Conservation (phyloP, 768 basidiomycete genomes). For the Russula griseocarnosa region DNA sequence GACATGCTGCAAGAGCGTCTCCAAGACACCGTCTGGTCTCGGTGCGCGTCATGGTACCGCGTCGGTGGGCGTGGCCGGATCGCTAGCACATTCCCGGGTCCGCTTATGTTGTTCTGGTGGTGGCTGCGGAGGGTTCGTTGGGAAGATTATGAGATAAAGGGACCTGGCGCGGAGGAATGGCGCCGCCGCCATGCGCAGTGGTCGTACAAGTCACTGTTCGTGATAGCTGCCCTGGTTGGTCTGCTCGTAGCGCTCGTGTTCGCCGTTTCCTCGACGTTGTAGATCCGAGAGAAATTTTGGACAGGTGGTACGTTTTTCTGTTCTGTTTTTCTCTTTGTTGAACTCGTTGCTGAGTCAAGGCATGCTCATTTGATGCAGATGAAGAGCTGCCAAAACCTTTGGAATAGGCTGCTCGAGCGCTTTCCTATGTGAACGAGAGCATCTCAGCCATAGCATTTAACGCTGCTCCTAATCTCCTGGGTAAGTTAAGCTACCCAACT, state of each 20-base stretch:
- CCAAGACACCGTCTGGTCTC: slow-evolving; percentile 13
- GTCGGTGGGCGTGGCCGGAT: slow-evolving; percentile 13
- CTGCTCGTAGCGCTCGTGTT: background rate
- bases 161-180: slow-evolving; percentile 8
- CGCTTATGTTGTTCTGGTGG: slow-evolving; percentile 25
- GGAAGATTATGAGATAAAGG: slow-evolving; percentile 16
- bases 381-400: background rate
- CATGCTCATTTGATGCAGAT: background rate
- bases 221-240: background rate
- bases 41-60: slow-evolving; percentile 27
- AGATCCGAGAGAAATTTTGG: background rate
- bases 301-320: background rate
- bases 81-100: slow-evolving; percentile 18
- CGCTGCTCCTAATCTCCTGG: background rate
- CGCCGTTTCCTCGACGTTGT: background rate
- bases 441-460: background rate
- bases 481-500: background rate
- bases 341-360: background rate
- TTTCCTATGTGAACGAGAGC: background rate
- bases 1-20: slow-evolving; percentile 16
- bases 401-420: background rate
- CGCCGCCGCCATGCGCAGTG: slow-evolving; percentile 4
- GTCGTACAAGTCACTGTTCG: background rate
- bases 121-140: slow-evolving; percentile 16
- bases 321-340: background rate